Base-by-base conservation (phyloP, 2,329 filamentous ascomycete species). In the Samsoniella hepiali region DNA sequence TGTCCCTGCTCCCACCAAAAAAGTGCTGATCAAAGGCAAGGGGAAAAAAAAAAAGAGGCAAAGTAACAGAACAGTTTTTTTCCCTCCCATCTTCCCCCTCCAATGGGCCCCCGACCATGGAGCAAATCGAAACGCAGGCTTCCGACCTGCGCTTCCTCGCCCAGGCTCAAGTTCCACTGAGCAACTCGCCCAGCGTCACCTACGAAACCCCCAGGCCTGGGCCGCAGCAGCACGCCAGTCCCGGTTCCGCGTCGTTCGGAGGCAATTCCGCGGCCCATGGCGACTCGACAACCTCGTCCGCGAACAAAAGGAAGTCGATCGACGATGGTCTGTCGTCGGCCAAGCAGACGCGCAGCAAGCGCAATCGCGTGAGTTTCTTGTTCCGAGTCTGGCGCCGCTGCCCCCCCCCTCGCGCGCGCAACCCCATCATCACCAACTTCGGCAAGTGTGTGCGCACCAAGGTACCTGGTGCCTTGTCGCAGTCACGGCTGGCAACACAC, bases 261-360 rank as follows among this genome's bases (percentile, higher is more conserved):
- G 78, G 79, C 72, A 80, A 81, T 82, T 81, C 80, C 80, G 79
- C 80, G 66, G 74, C 69, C 34, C 62, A 64, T 13, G 60, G 31
- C 61, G 61, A 49, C 49, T 66, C 67, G 54, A 67, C 67, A 62
- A 66, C 66, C 49, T 63, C 66, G 55, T 68, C 65, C 65, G 66
- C 68, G 67, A 74, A 66, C 67, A 77, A 75, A 72, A 73, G 73
- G 61, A 77, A 77, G 72, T 75, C 74, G 17, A 71, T 77, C 10
- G 78, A 79, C 44, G 81, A 81, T 45, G 78, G 75, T 0, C 68
- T 68, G 15, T 67, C 66, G 22, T 65, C 67, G 15, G 69, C 73
- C 22, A 84, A 81, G 72, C 81, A 83, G 74, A 84, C 84, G 73
- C 76, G 84, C 68, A 86, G 82, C 72, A 87, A 87, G 72, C 80